These are phyloP conservation scores for Zopfia rhizophila DNA, from an alignment of 2,329 filamentous ascomycete genomes.

Conservation along the genomic window DNA sequence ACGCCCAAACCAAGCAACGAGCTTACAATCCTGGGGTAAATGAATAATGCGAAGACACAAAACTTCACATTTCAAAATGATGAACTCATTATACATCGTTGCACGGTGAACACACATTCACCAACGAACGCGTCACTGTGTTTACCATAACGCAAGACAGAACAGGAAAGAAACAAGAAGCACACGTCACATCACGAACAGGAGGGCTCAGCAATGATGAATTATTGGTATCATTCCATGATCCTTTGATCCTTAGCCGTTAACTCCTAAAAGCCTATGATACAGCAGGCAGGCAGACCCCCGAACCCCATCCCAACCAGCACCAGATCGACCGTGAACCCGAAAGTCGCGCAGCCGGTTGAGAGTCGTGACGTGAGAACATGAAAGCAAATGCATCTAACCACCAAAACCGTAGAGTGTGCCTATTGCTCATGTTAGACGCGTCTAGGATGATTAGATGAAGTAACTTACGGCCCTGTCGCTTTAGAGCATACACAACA, in stretches of 20 bases:
- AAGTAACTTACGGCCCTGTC: constrained; percentile 64
- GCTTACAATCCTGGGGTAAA: no score
- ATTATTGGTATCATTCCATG: constrained; percentile 33
- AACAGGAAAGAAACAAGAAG: no score
- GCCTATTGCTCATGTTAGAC: constrained; percentile 41
- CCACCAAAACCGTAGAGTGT: constrained; percentile 77
- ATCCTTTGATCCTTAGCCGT: constrained; percentile 17
- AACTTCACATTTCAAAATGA: no score
- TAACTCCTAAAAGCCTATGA: constrained; percentile 29
- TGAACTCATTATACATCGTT: no score
- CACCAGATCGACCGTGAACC: constrained; percentile 21
- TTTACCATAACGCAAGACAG: no score
- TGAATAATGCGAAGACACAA: no score
- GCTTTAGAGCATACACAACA: constrained; percentile 71
- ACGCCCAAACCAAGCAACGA: no score
- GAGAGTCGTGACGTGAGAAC: constrained; percentile 50
- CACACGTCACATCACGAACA: no score
- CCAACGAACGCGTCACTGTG: no score
- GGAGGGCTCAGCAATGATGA: constrained; percentile 18
- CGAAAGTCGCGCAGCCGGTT: constrained; percentile 4
- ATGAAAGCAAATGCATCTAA: constrained; percentile 54
- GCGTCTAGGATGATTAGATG: not conserved
- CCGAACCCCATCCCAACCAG: constrained; percentile 23
- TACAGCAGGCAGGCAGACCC: constrained; percentile 26
- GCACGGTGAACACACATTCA: no score